These are phyloP conservation scores for Wickerhamiella galacta DNA, from an alignment of 805 yeast genomes.

Conservation along the genomic window DNA sequence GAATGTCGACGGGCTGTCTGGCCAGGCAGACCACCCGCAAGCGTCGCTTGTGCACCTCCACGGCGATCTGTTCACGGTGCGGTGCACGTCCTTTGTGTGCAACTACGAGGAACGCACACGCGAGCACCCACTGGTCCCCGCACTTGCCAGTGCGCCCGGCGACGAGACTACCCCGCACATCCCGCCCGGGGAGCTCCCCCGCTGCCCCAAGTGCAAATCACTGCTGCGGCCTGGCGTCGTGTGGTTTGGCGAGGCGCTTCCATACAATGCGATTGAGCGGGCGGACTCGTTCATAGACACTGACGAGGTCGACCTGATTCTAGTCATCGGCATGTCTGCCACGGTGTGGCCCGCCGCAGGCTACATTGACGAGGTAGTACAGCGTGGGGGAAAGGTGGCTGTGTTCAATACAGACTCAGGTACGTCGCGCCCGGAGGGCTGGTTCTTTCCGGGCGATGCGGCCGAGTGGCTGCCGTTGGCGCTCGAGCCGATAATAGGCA, in stretches of 20 bases:
- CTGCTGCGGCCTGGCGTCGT: slow-evolving; percentile 76
- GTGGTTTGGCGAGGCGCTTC: slow-evolving; percentile 87
- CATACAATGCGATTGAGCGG: slow-evolving; percentile 40
- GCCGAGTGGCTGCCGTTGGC: slow-evolving; percentile 53
- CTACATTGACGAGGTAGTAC: slow-evolving; percentile 59
- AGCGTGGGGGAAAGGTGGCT: slow-evolving; percentile 68
- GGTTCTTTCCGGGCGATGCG: slow-evolving; percentile 75
- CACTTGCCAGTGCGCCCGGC: slow-evolving; percentile 23
- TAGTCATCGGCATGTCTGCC: slow-evolving; percentile 77
- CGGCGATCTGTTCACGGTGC: slow-evolving; percentile 57
- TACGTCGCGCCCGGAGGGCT: slow-evolving; percentile 27
- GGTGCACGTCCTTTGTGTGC: slow-evolving; percentile 65
- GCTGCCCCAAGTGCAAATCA: slow-evolving; percentile 57
- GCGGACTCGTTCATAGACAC: slow-evolving; percentile 56
- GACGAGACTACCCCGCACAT: slow-evolving; percentile 18
- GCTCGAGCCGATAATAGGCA: slow-evolving; percentile 30
- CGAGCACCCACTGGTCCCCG: slow-evolving; percentile 42
- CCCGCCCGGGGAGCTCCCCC: slow-evolving; percentile 40
- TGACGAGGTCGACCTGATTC: slow-evolving; percentile 46
- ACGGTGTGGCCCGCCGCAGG: slow-evolving; percentile 87
- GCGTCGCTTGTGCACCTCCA: slow-evolving; percentile 50
- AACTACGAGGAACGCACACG: slow-evolving; percentile 37
- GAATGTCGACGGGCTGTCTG: slow-evolving; percentile 63
- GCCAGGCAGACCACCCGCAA: slow-evolving; percentile 44
- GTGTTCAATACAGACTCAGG: slow-evolving; percentile 45